Base-by-base conservation (phyloP, 371 early-diverging fungal species). In the Mucor plumbeus region DNA sequence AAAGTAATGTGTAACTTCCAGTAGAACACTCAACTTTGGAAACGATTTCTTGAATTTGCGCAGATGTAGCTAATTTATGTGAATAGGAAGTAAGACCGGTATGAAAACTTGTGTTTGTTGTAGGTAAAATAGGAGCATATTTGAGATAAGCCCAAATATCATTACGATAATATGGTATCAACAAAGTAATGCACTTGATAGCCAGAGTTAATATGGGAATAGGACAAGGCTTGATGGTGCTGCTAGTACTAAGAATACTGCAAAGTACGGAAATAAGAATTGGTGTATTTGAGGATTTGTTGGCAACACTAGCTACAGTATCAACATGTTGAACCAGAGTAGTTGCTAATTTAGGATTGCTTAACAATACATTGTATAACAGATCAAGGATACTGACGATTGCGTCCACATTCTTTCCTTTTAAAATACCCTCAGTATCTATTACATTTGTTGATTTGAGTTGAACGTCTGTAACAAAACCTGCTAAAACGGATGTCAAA, bases 21-120 rank as follows among this genome's bases (percentile, higher is more conserved):
- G 50, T 59, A 2, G 63, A 58, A 50, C 73, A 76, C 56, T 83
- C 83, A 2, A 67, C 50, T 11, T 73, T 73, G 17, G 75, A 60
- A n/a, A 82, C 75, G 33, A 78, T 66, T 4, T 76, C 69, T 15
- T 76, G 76, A 44, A 79, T 73, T 19, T 77, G 73, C 17, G 72
- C 61, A 11, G 63, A 58, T 13, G 75, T 44, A 38, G 68, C 64
- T 7, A 68, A 39, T 11, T 56, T 36, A 8, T 40, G 31, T 5
- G 62, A 56, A 21, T 62, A 26, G 38, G 65, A 50, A 7, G 53
- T 47, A 21, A 58, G 61, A 13, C 59, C 56, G 3, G 73, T 36
- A 19, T 39, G 67, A 10, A 57, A 36, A 31, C 68, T 61, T 10
- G 57, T 56, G 26, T 69, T 71, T 17, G 74, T 59, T 11, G 70